Percentiles rank a stretch among this genome's conserved stretches.
phyloP scores from a whole-genome alignment of 2,329 filamentous ascomycete species.

The Exserohilum turcica region DNA sequence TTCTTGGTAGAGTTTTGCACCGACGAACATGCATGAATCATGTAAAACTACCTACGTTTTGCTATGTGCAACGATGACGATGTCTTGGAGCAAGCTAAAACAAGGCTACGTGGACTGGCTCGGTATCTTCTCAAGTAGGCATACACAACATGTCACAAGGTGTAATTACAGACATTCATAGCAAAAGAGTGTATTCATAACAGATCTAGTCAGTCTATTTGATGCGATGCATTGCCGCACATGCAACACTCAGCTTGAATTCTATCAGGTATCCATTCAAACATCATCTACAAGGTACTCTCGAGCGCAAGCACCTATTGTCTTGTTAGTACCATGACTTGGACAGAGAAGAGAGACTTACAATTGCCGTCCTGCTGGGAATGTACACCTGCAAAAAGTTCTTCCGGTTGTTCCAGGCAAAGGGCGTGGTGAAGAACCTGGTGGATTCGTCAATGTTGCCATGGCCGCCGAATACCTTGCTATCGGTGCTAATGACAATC shows the following conservation, averaged over 20 bases:
- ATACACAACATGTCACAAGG: too few species aligned
- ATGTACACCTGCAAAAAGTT: constrained; percentile 95
- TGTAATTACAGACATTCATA: too few species aligned
- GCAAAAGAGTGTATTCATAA: too few species aligned
- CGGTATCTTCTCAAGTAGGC: too few species aligned
- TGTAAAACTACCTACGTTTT: too few species aligned
- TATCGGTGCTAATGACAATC: constrained; percentile 83
- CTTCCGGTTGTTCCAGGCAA: constrained; percentile 86
- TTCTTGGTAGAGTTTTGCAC: too few species aligned
- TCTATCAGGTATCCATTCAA: neutral
- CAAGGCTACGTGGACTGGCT: too few species aligned
- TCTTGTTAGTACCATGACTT: neutral
- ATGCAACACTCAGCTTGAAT: constrained; percentile 1
- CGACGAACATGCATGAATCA: too few species aligned
- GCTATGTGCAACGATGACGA: too few species aligned
- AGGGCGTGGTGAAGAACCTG: constrained; percentile 87
- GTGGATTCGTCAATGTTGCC: constrained; percentile 78
- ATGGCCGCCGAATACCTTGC: constrained; percentile 76
- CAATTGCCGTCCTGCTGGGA: constrained; percentile 80
- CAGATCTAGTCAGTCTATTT: neutral
- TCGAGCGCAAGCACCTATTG: constrained; percentile 32
- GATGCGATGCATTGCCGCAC: too few species aligned
- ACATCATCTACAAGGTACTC: constrained; percentile 28
- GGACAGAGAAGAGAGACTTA: constrained; percentile 44
- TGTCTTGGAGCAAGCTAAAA: too few species aligned